phyloP scores from a whole-genome alignment of 306 rosid species.

The Citrullus mucosospermus region DNA sequence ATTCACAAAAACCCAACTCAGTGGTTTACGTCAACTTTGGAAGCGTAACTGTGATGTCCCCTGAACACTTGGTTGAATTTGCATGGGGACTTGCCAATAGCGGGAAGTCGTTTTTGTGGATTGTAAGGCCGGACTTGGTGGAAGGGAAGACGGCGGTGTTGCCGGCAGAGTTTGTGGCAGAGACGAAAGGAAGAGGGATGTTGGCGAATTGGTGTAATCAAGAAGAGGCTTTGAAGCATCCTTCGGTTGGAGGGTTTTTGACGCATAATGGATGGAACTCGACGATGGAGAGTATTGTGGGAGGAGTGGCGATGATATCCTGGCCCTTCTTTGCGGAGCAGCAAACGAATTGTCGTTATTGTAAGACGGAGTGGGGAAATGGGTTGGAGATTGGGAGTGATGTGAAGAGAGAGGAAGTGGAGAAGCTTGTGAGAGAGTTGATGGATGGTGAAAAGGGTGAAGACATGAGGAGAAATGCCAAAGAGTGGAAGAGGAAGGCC shows the following conservation, averaged over 20 bases:
- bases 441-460: conserved; percentile 12
- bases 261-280: too few species aligned
- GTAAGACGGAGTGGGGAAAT: conserved; percentile 1
- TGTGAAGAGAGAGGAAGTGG: conserved; percentile 5
- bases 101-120: conserved; percentile 10
- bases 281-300: too few species aligned
- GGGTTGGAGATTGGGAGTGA: conserved; percentile 12
- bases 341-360: conserved; percentile 9
- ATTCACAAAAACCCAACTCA: too few species aligned
- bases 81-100: conserved; percentile 18
- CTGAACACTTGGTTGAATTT: conserved; percentile 9
- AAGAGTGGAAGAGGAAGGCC: conserved; percentile 8
- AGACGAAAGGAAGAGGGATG: conserved; percentile 5
- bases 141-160: neutral
- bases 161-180: neutral
- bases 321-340: conserved; percentile 17
- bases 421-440: neutral
- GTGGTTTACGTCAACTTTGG: too few species aligned
- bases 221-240: conserved; percentile 9
- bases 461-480: conserved; percentile 1
- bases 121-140: neutral
- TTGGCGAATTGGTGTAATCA: conserved; percentile 15
- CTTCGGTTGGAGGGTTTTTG: too few species aligned
- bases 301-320: conserved; percentile 9
- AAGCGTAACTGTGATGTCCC: neutral